Evolutionary conservation across 257 asterid genomes (phyloP), one percentile per base, ranked within the genome.

Genomic region (Ophiorrhiza pumila): DNA sequence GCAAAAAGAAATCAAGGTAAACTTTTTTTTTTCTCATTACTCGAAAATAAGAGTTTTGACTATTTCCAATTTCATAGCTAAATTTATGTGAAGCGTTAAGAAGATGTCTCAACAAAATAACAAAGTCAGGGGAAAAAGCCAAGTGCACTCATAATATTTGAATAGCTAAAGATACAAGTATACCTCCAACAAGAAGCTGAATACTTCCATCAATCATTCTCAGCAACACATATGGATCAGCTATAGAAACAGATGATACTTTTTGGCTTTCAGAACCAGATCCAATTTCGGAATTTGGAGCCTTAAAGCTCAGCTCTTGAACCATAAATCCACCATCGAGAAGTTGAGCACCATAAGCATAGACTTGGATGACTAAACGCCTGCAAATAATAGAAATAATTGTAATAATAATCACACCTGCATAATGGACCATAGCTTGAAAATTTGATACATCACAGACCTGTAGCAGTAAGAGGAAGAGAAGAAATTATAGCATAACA

Each of bases 151-250:
- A 50, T 56, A 27, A 71, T 2, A 34, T 49, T 65, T 32, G 20
- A 31, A 68, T 23, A 37, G 18, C 17, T 14, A 29, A 34, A 35
- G 1, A 15, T 57, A 37, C 47, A 49, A 68, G 75, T 60, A 79
- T 91, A 94, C 98, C 98, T 87, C 99, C 99, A 62, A 84, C 88
- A 79, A 94, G 96, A 83, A 94, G 96, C 91, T 88, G 95, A 82
- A 91, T 79, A 83, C 95, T 90, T 75, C 99, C 99, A 81, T 94
- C 97, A 49, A 79, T 80, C 99, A 94, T 94, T 80, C 90, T 86
- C 86, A 94, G 81, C 78, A 94, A 81, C 77, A 94, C 97, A 71
- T 86, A 94, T 42, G 99, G 99, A 84, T 94, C 99, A 57, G 97
- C 97, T 58, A 94, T 94, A 62, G 97, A 87, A 86, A 90, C 99